Conservation (phyloP, 2,329 filamentous ascomycete genomes). For the Colletotrichum horii region DNA sequence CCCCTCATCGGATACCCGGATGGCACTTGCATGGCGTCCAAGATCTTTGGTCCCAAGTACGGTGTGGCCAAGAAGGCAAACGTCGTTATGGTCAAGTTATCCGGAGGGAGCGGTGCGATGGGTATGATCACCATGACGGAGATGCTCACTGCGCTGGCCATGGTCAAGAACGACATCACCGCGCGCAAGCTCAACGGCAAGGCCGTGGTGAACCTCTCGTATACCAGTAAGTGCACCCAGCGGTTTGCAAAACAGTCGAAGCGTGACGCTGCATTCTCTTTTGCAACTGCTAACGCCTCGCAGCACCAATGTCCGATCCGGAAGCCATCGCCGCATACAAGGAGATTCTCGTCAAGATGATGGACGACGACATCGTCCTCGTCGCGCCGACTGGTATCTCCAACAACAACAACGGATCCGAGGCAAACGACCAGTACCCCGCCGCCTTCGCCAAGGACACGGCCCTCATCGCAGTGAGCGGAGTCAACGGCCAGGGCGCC, state of each 20-base stretch:
- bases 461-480: neutral
- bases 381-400: neutral
- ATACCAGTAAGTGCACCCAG: neutral
- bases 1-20: neutral
- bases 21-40: neutral
- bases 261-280: neutral
- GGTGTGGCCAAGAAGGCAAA: neutral
- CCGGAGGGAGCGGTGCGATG: neutral
- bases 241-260: neutral
- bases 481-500: neutral
- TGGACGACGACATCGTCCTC: neutral
- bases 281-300: neutral
- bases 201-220: neutral
- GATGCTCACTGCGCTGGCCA: neutral
- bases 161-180: neutral
- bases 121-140: neutral
- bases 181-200: neutral
- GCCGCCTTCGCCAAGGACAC: neutral
- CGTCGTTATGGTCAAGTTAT: neutral
- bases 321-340: neutral
- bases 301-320: neutral
- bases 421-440: neutral
- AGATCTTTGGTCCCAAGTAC: neutral
- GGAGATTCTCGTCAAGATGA: neutral
- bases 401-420: neutral